Percentiles rank a stretch among this genome's conserved stretches.
These are phyloP conservation scores for Rhodotorula sp. DNA, from an alignment of 1,284 basidiomycete genomes.

Conservation along the genomic window DNA sequence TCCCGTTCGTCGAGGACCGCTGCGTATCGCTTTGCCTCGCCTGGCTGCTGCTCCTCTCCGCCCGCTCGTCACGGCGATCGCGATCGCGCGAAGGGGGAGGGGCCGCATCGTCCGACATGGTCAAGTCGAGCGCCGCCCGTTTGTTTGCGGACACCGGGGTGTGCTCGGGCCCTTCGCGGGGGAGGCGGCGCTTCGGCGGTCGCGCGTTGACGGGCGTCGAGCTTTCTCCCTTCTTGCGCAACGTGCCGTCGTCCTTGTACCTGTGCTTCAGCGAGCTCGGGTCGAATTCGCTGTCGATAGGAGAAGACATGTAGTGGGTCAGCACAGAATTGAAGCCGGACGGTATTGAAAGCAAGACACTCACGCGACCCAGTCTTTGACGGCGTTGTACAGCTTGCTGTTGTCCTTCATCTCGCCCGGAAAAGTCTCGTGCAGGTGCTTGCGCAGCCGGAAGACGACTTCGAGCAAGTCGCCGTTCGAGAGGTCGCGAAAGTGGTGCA, in stretches of 20 bases:
- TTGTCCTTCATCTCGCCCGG: slow-evolving; percentile 27
- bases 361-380: slow-evolving; percentile 16
- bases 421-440: neutral
- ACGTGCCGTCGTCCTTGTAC: slow-evolving; percentile 8
- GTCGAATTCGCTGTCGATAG: slow-evolving; percentile 3
- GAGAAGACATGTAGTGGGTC: no score
- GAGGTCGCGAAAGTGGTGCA: neutral
- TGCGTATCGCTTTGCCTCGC: no score
- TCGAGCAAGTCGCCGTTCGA: slow-evolving; percentile 19
- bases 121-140: neutral
- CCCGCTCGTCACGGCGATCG: neutral
- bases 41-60: neutral
- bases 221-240: neutral
- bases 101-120: neutral
- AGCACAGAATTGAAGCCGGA: no score
- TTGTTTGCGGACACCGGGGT: neutral
- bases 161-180: neutral
- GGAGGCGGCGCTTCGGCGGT: neutral
- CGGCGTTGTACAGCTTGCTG: slow-evolving; percentile 1
- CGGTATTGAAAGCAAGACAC: neutral
- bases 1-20: no score
- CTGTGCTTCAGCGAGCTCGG: neutral
- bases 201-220: neutral
- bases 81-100: neutral
- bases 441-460: slow-evolving; percentile 7